Conservation (phyloP, 176 grass and related monocot genomes). For the Calamus simplicifolius region DNA sequence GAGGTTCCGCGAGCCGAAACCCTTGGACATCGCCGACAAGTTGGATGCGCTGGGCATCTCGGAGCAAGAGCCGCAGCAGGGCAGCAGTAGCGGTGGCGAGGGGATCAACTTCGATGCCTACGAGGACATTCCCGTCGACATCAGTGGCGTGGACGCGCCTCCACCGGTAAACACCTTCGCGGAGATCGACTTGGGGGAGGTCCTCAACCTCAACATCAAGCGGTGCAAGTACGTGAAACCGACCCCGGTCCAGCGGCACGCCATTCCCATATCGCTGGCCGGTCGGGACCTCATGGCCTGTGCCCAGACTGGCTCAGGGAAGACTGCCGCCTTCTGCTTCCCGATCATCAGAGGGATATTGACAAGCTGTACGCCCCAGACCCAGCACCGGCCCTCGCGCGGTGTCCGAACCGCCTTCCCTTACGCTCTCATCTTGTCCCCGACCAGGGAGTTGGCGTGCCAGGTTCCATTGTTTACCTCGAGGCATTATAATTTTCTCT, state of each 20-base stretch:
- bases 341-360: conserved; percentile 41
- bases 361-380: background rate
- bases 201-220: conserved; percentile 47
- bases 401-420: conserved; percentile 23
- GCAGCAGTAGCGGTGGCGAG: background rate
- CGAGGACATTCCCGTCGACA: conserved; percentile 67
- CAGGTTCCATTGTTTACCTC: conserved; percentile 35
- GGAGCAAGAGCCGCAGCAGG: background rate
- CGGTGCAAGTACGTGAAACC: conserved; percentile 47
- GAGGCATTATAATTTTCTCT: background rate
- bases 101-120: conserved; percentile 33
- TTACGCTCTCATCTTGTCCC: conserved; percentile 54
- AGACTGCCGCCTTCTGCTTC: conserved; percentile 86
- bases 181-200: conserved; percentile 41
- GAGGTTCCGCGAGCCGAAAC: background rate
- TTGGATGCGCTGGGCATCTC: conserved; percentile 3
- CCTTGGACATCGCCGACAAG: background rate
- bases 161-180: conserved; percentile 39
- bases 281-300: conserved; percentile 77
- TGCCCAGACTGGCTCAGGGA: conserved; percentile 82
- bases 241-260: conserved; percentile 76
- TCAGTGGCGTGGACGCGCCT: conserved; percentile 44
- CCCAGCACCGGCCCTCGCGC: background rate
- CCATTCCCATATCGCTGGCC: conserved; percentile 44
- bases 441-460: conserved; percentile 62